Base-by-base conservation (phyloP, 345 rosid species). In the Eucalyptus virginea region DNA sequence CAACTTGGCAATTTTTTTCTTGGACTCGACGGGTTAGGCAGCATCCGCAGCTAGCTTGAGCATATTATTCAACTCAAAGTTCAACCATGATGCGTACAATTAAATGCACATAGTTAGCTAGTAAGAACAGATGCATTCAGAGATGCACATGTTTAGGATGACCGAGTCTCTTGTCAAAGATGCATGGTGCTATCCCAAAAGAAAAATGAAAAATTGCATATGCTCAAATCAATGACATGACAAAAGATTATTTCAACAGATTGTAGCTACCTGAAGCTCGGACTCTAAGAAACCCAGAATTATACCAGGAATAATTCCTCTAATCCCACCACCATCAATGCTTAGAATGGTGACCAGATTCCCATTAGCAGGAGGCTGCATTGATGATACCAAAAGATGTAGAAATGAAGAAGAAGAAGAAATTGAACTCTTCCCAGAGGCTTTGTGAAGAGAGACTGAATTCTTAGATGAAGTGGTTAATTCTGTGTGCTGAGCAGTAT, bases 271-370 rank as follows among this genome's bases (percentile, higher is more conserved):
- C 96, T 96, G 97, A 88, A 96, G 96, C 88, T 96, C 93, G 14
- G 97, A 91, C 89, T 96, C 99, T 16, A 96, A 90, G 86, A 94
- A 94, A 77, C 90, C 91, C 26, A 96, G 97, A 18, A 96, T 94
- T 23, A 90, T 91, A 45, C 92, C 96, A 0, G 98, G 98, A 62
- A 97, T 94, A 16, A 97, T 62, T 60, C 98, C 99, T 93, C 98
- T 92, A 24, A 96, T 93, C 17, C 99, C 99, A 42, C 99, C 98
- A 11, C 99, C 99, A 47, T 97, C 98, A 16, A 96, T 96, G 90
- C 97, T 94, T 30, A 96, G 98, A 86, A 97, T 86, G 24, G 96
- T 97, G 50, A 97, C 65, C 45, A 92, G 67, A 88, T 92, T 91
- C 86, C 96, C 96, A 69, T 87, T 90, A 30, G 95, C 92, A 9